Evolutionary conservation across 768 basidiomycete species (phyloP), one percentile per base, ranked within the genome.

Genomic region (Xerocomus potaroensis): DNA sequence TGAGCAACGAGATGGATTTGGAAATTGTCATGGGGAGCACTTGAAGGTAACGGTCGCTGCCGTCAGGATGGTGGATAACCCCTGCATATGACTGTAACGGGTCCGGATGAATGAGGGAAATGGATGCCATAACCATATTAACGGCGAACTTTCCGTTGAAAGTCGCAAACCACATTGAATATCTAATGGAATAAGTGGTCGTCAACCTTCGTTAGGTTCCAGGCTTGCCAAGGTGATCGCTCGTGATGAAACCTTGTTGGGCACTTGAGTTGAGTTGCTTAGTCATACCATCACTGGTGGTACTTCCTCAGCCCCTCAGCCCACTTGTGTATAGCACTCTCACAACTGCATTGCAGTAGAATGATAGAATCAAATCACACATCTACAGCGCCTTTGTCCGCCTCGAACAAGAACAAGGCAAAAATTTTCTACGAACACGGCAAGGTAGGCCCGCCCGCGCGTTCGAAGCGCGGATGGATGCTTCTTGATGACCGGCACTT

Each of bases 21-120:
- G 62, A 46, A 54, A 47, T 45, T 55, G 53, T 41, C 44, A 49
- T 49, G 49, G 48, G 47, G 47, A 29, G 8, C 41, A 47, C 47
- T 50, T 42, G 43, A 23, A 24, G 27, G 50, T 48, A 40, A 50
- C 53, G 24, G 51, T 53, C 40, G 51, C 45, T 64, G 62, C 59
- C 63, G 63, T 62, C 16, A 66, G 43, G 33, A 27, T 45, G 51
- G 44, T 21, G 31, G 27, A 44, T 47, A 5, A 42, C 61, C 61
- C 63, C 63, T 64, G 57, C 36, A 64, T 64, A 65, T 65, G 60
- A 60, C 63, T 64, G 63, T 66, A 64, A 64, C 51, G 50, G 60
- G 63, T 43, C 60, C 48, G 53, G 55, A 50, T 41, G 42, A 45
- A 51, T 31, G 53, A 44, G 35, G 30, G 49, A 48, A 50, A 45